Conservation (phyloP, 2,329 filamentous ascomycete species). For the Proliferodiscus dingleyae region DNA sequence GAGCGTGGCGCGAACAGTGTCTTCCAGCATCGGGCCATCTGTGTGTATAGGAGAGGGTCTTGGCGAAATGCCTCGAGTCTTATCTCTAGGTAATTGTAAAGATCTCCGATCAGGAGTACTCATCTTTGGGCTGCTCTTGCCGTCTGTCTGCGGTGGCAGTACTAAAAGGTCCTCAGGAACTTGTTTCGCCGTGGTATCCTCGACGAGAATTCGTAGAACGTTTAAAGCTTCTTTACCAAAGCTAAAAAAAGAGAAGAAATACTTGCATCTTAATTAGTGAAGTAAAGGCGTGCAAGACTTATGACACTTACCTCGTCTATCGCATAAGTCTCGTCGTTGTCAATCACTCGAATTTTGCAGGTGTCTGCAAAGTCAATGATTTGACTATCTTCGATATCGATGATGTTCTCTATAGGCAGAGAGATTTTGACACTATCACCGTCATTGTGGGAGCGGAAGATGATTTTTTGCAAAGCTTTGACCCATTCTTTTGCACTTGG, state of each 20-base stretch:
- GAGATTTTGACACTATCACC: slow-evolving; percentile 97
- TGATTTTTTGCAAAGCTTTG: slow-evolving; percentile 86
- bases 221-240: slow-evolving; percentile 78
- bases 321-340: slow-evolving; percentile 89
- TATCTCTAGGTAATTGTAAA: slow-evolving; percentile 15
- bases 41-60: slow-evolving; percentile 19
- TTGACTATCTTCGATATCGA: slow-evolving; percentile 87
- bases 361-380: slow-evolving; percentile 91
- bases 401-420: slow-evolving; percentile 78
- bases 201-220: slow-evolving; percentile 51
- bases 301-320: slow-evolving; percentile 71
- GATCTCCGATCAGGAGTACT: slow-evolving; percentile 24
- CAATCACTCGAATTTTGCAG: slow-evolving; percentile 86
- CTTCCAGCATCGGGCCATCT: slow-evolving; percentile 37
- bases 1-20: slow-evolving; percentile 58
- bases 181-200: slow-evolving; percentile 31
- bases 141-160: slow-evolving; percentile 14
- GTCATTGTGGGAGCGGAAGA: slow-evolving; percentile 92
- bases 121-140: slow-evolving; percentile 18
- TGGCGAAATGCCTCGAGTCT: slow-evolving; percentile 9
- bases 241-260: slow-evolving; percentile 95
- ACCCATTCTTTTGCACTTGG: slow-evolving; percentile 95
- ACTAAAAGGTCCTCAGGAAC: slow-evolving; percentile 29
- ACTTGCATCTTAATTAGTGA: slow-evolving; percentile 43
- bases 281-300: background rate